These are phyloP conservation scores for Starmerella asiatica DNA, from an alignment of 805 yeast species.

Conservation along the genomic window DNA sequence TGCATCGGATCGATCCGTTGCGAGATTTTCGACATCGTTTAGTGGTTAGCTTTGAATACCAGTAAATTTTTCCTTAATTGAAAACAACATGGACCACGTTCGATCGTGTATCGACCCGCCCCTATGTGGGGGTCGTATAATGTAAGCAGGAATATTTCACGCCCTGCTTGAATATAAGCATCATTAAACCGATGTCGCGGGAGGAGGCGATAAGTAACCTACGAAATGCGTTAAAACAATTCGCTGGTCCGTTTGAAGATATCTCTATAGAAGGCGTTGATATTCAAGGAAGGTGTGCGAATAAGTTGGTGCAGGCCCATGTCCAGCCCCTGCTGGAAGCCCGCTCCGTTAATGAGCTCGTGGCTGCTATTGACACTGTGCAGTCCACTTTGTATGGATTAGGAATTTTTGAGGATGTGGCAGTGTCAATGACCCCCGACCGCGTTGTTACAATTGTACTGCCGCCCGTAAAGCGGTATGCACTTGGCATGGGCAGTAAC, in stretches of 20 bases:
- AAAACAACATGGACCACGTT: no score
- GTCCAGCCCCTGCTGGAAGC: conserved; percentile 26
- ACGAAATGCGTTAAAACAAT: conserved; percentile 6
- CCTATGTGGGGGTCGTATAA: no score
- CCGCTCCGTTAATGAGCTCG: conserved; percentile 19
- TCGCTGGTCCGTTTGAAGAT: conserved; percentile 8
- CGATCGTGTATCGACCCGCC: no score
- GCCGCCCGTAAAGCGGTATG: conserved; percentile 43
- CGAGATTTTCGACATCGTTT: no score
- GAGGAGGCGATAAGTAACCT: conserved; percentile 11
- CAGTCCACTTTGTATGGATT: conserved; percentile 20
- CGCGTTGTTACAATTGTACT: conserved; percentile 14
- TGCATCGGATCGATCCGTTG: no score
- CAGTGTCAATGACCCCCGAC: conserved; percentile 17
- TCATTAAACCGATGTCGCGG: conserved; percentile 14
- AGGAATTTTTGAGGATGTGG: conserved; percentile 17
- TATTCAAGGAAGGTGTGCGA: conserved; percentile 27
- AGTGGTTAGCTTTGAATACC: no score
- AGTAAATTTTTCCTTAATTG: no score
- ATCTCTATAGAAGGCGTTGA: conserved; percentile 18
- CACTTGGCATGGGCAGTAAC: conserved; percentile 87
- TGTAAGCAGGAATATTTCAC: background rate
- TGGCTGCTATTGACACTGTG: conserved; percentile 23
- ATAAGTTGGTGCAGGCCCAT: conserved; percentile 24
- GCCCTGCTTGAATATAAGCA: no score